Conservation (phyloP, 768 basidiomycete genomes). For the Boletus speciosus region DNA sequence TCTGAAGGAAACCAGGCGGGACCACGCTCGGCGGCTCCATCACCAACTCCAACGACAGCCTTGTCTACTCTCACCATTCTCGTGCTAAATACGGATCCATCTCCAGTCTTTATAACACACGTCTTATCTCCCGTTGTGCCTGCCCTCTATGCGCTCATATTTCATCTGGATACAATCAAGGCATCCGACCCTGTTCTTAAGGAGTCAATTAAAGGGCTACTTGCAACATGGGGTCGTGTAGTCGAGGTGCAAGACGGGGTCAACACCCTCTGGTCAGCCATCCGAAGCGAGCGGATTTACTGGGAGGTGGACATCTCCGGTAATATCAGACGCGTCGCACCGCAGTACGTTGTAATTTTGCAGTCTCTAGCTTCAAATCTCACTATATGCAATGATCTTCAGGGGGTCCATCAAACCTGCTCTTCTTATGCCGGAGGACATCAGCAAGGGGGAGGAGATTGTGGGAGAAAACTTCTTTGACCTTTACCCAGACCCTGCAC, state of each 20-base stretch:
- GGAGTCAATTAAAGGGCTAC: constrained; percentile 55
- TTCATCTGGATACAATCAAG: constrained; percentile 50
- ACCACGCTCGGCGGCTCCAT: not conserved
- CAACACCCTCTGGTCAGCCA: constrained; percentile 55
- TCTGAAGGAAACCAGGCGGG: not conserved
- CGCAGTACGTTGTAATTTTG: constrained; percentile 38
- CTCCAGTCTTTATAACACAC: constrained; percentile 58
- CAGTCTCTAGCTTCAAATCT: not conserved
- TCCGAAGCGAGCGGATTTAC: constrained; percentile 45
- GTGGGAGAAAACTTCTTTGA: constrained; percentile 53
- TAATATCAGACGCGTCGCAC: constrained; percentile 37
- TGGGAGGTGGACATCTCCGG: constrained; percentile 61
- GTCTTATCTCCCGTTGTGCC: constrained; percentile 68
- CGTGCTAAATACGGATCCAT: constrained; percentile 75
- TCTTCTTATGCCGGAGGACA: constrained; percentile 52
- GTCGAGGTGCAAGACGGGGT: constrained; percentile 50
- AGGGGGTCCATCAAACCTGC: constrained; percentile 31
- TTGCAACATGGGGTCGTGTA: constrained; percentile 76
- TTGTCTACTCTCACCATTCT: constrained; percentile 54
- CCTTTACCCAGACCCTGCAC: constrained; percentile 72
- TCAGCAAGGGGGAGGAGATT: constrained; percentile 36
- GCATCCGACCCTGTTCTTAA: constrained; percentile 63
- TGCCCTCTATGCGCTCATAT: constrained; percentile 60
- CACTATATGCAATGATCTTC: constrained; percentile 1
- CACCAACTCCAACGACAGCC: constrained; percentile 36